phyloP scores from a whole-genome alignment of 768 basidiomycete species.

The Daedaleopsis sinensis region DNA sequence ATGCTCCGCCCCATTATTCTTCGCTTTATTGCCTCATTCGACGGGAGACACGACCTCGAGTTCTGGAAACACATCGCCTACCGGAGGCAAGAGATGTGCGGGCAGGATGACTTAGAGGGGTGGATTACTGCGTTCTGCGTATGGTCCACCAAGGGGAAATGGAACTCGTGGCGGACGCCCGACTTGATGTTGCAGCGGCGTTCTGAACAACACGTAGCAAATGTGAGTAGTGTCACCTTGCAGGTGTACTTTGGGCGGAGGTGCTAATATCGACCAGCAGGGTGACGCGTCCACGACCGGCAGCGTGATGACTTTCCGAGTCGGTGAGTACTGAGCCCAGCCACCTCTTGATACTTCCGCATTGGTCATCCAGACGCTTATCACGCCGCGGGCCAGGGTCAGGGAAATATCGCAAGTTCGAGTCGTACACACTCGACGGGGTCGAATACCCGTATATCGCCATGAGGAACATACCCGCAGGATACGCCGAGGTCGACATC shows the following conservation, averaged over 20 bases:
- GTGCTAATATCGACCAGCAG: too few relatives aligned
- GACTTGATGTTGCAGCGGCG: not conserved
- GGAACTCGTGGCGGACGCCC: not conserved
- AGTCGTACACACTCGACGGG: constrained; percentile 4
- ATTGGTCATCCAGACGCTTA: too few relatives aligned
- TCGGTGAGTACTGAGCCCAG: too few relatives aligned
- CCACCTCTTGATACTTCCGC: too few relatives aligned
- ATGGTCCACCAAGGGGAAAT: constrained; percentile 11
- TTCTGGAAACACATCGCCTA: constrained; percentile 20
- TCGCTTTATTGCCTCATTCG: constrained; percentile 33
- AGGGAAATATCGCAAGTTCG: too few relatives aligned
- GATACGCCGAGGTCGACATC: not conserved
- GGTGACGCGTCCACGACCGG: not conserved
- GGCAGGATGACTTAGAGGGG: constrained; percentile 5
- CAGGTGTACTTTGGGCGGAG: too few relatives aligned
- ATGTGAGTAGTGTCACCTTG: not conserved
- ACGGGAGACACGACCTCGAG: constrained; percentile 18
- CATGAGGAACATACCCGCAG: not conserved
- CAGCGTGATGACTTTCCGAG: not conserved
- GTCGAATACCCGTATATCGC: not conserved
- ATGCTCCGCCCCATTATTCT: constrained; percentile 33
- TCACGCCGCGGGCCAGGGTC: too few relatives aligned
- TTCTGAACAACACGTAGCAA: not conserved
- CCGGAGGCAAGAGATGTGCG: not conserved
- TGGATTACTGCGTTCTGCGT: constrained; percentile 25